Evolutionary conservation across 2,329 filamentous ascomycete genomes (phyloP), one percentile per base, ranked within the genome.

Genomic region (Botrytis medusae): DNA sequence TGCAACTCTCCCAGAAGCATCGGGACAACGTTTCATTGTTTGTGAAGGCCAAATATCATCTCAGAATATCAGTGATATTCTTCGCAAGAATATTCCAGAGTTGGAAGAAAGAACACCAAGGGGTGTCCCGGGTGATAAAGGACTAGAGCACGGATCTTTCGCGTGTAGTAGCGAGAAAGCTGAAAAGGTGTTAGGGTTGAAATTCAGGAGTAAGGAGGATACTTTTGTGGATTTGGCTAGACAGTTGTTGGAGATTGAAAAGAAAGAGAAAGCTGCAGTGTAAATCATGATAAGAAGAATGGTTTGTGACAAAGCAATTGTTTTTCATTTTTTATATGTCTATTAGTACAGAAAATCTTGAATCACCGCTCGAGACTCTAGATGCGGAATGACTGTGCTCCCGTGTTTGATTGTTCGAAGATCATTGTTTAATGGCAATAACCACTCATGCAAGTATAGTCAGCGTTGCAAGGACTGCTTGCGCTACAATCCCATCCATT

Each of bases 1-100:
- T 0, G 82, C 87, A 69, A 80, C 87, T 73, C 83, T 87, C 54
- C 84, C 86, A 0, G 86, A 87, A 48, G 89, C 87, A 2, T 88
- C 87, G 0, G 85, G 85, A 51, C 85, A 89, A 79, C 85, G 91
- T 5, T 92, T 91, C 82, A 89, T 91, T 77, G 80, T 91, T 42
- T 86, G 89, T 0, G 85, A 85, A 0, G 87, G 86, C 1, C 84
- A 86, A 77, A 91, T 90, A 77, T 86, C 84, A 69, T 91, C 91
- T 79, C 86, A 87, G 78, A 82, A 86, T 76, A 86, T 91, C 46
- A 85, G 85, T 0, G 84, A 88, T 72, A 83, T 88, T 54, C 84
- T 92, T 62, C 82, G 83, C 72, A 85, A 86, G 74, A 79, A 85
- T 72, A 87, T 88, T 74, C 87, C 87, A 0, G 81, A 88, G 75